Evolutionary conservation across 2,329 filamentous ascomycete genomes (phyloP).

Genomic region (Trichoderma cornu-damae): DNA sequence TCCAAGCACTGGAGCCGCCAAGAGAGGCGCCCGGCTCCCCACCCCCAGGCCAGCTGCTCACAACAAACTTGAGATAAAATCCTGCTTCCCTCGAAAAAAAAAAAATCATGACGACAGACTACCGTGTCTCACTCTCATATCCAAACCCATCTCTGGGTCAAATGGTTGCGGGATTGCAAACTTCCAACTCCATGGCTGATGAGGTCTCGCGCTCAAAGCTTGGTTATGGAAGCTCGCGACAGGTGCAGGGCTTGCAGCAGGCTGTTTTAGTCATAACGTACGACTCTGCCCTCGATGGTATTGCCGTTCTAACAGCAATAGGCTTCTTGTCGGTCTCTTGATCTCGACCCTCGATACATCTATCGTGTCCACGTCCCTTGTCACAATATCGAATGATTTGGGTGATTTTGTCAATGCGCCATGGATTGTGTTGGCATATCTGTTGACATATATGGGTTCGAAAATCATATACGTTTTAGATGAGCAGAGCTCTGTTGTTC

Average conservation of each 20-base stretch:
- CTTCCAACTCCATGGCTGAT: slow-evolving; percentile 4
- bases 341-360: slow-evolving; percentile 55
- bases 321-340: slow-evolving; percentile 48
- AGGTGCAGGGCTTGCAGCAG: slow-evolving; percentile 15
- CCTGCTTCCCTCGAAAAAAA: too few species aligned
- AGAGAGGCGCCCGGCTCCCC: background rate
- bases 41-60: background rate
- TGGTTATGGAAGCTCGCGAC: background rate
- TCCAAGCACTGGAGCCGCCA: background rate
- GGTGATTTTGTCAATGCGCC: slow-evolving; percentile 47
- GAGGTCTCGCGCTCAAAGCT: background rate
- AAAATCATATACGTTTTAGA: background rate
- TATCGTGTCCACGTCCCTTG: slow-evolving; percentile 53
- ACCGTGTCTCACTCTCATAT: slow-evolving; percentile 32
- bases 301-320: slow-evolving; percentile 23
- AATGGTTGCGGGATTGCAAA: slow-evolving; percentile 23
- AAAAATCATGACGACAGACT: slow-evolving; percentile 27
- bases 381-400: slow-evolving; percentile 51
- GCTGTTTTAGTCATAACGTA: slow-evolving; percentile 21
- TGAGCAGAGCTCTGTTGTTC: slow-evolving; percentile 10
- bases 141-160: slow-evolving; percentile 32
- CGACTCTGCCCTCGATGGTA: background rate
- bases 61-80: background rate
- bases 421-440: slow-evolving; percentile 53
- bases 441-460: slow-evolving; percentile 53